Evolutionary conservation across 495 filamentous ascomycete genomes (phyloP).

Genomic region (Trypethelium eluteriae): DNA sequence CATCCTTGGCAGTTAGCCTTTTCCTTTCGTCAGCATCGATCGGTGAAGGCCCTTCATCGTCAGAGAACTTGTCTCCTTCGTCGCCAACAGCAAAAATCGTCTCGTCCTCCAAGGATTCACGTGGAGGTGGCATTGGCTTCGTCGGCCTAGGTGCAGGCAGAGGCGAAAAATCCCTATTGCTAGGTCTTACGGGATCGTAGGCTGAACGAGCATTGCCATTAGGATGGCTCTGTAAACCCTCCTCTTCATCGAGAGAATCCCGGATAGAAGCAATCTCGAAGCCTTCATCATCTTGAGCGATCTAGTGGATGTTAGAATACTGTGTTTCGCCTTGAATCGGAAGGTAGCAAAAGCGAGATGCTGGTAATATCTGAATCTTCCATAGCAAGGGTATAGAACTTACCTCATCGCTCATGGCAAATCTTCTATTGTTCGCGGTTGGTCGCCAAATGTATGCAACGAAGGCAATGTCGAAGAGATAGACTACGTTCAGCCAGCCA

Average conservation of each 20-base stretch:
- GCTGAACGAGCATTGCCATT: constrained; percentile 16
- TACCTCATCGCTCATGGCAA: constrained; percentile 97
- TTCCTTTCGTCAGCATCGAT: constrained; percentile 51
- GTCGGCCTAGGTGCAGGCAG: constrained; percentile 37
- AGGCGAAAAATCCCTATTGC: constrained; percentile 31
- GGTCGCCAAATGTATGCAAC: constrained; percentile 97
- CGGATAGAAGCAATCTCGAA: constrained; percentile 95
- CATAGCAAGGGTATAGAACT: constrained; percentile 17
- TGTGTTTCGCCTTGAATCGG: not conserved
- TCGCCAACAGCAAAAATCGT: constrained; percentile 92
- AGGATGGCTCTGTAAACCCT: constrained; percentile 24
- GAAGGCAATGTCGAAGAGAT: constrained; percentile 82
- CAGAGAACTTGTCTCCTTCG: constrained; percentile 65
- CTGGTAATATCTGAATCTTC: not conserved
- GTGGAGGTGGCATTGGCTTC: constrained; percentile 36
- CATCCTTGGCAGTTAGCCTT: constrained; percentile 52
- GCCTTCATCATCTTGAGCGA: constrained; percentile 96
- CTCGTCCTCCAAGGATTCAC: constrained; percentile 80
- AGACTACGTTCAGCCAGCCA: constrained; percentile 95
- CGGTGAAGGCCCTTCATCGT: constrained; percentile 47
- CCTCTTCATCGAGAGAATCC: constrained; percentile 61
- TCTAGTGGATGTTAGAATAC: constrained; percentile 36
- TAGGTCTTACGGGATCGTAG: constrained; percentile 20
- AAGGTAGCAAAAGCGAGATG: constrained; percentile 19
- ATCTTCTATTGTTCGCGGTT: constrained; percentile 91